These are phyloP conservation scores for Melaleuca alternifolia DNA, from an alignment of 345 rosid genomes.

Conservation along the genomic window DNA sequence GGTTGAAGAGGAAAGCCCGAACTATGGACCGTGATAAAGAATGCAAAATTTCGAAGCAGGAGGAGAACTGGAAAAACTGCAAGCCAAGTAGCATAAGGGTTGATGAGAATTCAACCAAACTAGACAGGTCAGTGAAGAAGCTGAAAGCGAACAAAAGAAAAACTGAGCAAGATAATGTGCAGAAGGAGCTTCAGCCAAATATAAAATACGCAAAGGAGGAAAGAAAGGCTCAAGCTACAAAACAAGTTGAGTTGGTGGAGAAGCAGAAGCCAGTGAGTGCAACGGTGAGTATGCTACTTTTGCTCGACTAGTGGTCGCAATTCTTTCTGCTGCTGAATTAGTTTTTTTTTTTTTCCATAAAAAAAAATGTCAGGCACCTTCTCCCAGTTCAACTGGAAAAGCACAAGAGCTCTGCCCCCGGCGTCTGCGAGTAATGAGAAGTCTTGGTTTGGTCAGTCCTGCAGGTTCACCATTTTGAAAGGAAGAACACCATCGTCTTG, in stretches of 20 bases:
- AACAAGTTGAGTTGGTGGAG: conserved; percentile 3
- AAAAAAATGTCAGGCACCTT: neutral
- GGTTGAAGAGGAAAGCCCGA: neutral
- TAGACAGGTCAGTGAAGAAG: neutral
- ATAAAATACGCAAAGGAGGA: neutral
- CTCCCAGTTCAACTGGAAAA: neutral
- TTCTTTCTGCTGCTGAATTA: neutral
- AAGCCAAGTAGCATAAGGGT: neutral
- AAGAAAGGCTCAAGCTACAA: neutral
- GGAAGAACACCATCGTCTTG: conserved; percentile 1
- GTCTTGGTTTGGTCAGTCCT: conserved; percentile 46
- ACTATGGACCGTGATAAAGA: neutral
- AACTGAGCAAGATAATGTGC: conserved; percentile 1
- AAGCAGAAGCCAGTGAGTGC: conserved; percentile 1
- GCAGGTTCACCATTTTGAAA: conserved; percentile 46
- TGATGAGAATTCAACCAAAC: neutral
- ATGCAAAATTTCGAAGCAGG: neutral
- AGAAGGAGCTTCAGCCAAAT: neutral
- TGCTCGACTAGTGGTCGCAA: neutral
- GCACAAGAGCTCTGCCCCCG: conserved; percentile 27
- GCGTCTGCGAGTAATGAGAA: conserved; percentile 47
- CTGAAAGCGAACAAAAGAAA: neutral
- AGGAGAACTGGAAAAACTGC: neutral
- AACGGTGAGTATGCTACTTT: neutral
- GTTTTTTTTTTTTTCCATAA: neutral